Evolutionary conservation across 2,329 filamentous ascomycete species (phyloP).

Genomic region (Alternaria postmessia): DNA sequence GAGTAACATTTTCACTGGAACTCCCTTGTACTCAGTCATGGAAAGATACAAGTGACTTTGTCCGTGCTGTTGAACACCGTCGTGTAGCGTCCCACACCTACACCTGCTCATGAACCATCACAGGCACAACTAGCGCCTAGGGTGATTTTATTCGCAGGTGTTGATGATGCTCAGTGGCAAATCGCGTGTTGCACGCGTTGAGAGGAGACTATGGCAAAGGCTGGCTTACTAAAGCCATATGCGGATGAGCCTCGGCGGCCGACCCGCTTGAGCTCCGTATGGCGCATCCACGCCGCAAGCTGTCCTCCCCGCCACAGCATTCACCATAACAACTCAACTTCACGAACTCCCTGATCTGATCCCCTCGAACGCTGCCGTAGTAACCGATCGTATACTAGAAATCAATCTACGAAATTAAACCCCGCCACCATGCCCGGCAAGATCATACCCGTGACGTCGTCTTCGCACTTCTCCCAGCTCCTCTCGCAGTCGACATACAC

Average conservation of each 20-base stretch:
- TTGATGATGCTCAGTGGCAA: too few relatives aligned
- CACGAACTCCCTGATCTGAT: neutral
- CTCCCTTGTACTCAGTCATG: neutral
- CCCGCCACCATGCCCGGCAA: constrained; percentile 40
- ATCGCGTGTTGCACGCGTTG: too few relatives aligned
- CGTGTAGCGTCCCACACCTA: neutral
- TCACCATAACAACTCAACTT: neutral
- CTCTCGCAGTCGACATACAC: constrained; percentile 49
- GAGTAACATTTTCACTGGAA: too few relatives aligned
- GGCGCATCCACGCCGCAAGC: constrained; percentile 15
- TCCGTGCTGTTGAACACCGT: neutral
- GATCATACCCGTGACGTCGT: constrained; percentile 43
- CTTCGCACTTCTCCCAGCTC: constrained; percentile 47
- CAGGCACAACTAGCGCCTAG: too few relatives aligned
- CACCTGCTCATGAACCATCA: too few relatives aligned
- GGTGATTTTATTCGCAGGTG: too few relatives aligned
- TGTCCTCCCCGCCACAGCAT: constrained; percentile 16
- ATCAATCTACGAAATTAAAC: neutral
- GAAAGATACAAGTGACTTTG: neutral
- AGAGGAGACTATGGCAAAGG: neutral
- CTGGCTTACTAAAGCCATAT: neutral
- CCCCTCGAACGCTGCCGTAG: too few relatives aligned
- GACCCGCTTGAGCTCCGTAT: constrained; percentile 7
- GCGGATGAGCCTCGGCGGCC: neutral
- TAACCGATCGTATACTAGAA: neutral